These are phyloP conservation scores for Mortierella antarctica DNA, from an alignment of 192 early-diverging fungal genomes.

Conservation along the genomic window DNA sequence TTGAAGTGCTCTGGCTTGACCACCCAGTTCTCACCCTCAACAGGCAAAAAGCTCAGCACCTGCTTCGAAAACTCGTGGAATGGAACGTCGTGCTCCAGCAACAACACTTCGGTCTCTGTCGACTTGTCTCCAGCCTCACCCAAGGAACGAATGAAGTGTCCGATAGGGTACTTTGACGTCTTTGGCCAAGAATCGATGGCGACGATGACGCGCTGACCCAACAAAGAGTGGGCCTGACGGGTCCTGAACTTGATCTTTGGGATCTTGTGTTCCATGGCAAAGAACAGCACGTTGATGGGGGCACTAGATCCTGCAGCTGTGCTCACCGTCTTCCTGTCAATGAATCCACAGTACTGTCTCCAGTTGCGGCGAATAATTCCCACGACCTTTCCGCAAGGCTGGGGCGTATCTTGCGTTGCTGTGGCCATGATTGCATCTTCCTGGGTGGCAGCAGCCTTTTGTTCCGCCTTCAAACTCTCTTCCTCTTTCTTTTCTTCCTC, in stretches of 20 bases:
- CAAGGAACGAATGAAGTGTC: constrained; percentile 92
- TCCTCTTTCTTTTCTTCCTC: constrained; percentile 76
- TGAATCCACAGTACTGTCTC: constrained; percentile 92
- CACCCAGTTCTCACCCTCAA: constrained; percentile 89
- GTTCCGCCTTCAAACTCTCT: constrained; percentile 55
- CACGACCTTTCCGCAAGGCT: constrained; percentile 90
- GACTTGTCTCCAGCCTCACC: constrained; percentile 95
- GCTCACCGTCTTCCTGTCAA: constrained; percentile 76
- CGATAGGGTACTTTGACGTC: constrained; percentile 82
- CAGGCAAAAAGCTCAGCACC: constrained; percentile 85
- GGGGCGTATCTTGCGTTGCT: constrained; percentile 53
- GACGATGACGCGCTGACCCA: constrained; percentile 92
- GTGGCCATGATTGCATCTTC: constrained; percentile 68
- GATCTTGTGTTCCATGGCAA: constrained; percentile 92
- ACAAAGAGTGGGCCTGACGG: constrained; percentile 80
- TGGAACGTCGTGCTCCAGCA: constrained; percentile 97
- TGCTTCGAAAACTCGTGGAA: constrained; percentile 92
- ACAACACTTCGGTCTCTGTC: constrained; percentile 95
- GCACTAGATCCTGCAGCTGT: constrained; percentile 66
- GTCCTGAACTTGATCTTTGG: constrained; percentile 96
- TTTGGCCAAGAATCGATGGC: constrained; percentile 91
- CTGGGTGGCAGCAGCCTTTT: constrained; percentile 56
- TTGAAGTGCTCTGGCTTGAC: constrained; percentile 77
- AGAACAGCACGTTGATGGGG: constrained; percentile 82
- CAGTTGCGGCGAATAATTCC: constrained; percentile 96